A percentile compares a stretch with the other conserved stretches of the same genome.
Conservation (phyloP, 495 filamentous ascomycete species). For the Gamarada debralockiae region DNA sequence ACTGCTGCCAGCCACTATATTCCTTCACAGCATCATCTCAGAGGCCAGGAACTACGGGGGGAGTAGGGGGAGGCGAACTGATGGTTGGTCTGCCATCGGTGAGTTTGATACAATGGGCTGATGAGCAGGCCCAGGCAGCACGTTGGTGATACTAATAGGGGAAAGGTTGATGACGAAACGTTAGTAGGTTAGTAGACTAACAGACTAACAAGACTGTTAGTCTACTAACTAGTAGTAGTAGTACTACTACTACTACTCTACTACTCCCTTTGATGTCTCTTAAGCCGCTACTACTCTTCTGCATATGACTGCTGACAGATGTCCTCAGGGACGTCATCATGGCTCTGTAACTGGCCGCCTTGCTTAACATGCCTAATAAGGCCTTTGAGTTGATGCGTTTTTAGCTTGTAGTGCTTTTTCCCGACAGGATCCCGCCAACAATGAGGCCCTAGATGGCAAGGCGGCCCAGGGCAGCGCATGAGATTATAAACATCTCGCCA, state of each 20-base stretch:
- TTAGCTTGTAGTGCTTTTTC: constrained; percentile 15
- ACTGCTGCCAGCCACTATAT: constrained; percentile 12
- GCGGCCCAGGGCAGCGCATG: constrained; percentile 16
- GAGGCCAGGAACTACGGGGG: neutral
- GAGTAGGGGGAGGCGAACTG: neutral
- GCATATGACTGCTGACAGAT: constrained; percentile 2
- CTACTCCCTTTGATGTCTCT: constrained; percentile 4
- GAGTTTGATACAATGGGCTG: constrained; percentile 7
- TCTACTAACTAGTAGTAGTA: no score
- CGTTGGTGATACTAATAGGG: neutral
- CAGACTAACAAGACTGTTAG: no score
- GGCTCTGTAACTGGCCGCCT: constrained; percentile 6
- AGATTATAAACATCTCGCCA: constrained; percentile 16
- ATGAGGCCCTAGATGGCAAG: constrained; percentile 13
- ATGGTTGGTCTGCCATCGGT: constrained; percentile 1
- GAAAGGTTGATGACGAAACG: neutral
- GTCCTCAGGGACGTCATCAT: constrained; percentile 12
- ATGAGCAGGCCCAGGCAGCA: neutral
- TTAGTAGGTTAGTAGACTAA: no score
- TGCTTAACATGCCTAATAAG: constrained; percentile 14
- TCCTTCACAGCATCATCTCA: constrained; percentile 1
- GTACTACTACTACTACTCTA: no score
- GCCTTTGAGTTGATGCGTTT: constrained; percentile 11
- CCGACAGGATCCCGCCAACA: constrained; percentile 12
- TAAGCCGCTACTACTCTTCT: neutral